Evolutionary conservation across 2,329 filamentous ascomycete genomes (phyloP).

Genomic region (Dactylellina parvicollis): DNA sequence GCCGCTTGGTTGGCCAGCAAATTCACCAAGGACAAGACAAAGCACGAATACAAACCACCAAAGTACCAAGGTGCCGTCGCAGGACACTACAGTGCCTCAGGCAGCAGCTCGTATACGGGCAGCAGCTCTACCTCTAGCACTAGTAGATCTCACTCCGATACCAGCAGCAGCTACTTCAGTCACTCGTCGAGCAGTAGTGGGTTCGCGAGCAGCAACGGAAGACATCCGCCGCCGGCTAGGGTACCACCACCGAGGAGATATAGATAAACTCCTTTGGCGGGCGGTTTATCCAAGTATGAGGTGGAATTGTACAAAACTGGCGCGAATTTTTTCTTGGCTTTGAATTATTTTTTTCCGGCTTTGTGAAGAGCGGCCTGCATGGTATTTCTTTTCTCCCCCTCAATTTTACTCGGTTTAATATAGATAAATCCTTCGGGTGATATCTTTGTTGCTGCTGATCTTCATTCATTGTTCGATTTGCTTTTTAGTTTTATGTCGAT

Average conservation of each 20-base stretch:
- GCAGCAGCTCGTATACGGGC: slow-evolving; percentile 36
- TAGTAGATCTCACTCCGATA: slow-evolving; percentile 35
- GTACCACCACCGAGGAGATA: slow-evolving; percentile 40
- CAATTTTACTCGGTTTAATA: slow-evolving; percentile 7
- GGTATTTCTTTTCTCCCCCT: slow-evolving; percentile 24
- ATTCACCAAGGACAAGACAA: slow-evolving; percentile 33
- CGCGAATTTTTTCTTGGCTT: slow-evolving; percentile 11
- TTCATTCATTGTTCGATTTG: slow-evolving; percentile 9
- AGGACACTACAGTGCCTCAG: slow-evolving; percentile 20
- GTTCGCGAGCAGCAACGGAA: slow-evolving; percentile 44
- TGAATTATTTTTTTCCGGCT: background rate
- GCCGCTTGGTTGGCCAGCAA: slow-evolving; percentile 39
- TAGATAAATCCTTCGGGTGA: slow-evolving; percentile 13
- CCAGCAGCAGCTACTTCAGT: slow-evolving; percentile 49
- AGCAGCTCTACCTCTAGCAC: slow-evolving; percentile 38
- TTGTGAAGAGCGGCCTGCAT: slow-evolving; percentile 17
- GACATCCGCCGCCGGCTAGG: slow-evolving; percentile 39
- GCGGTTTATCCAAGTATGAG: background rate
- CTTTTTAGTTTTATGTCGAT: slow-evolving; percentile 25
- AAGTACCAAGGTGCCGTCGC: slow-evolving; percentile 35
- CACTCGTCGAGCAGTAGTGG: slow-evolving; percentile 54
- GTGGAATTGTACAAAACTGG: slow-evolving; percentile 30
- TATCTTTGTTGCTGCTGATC: slow-evolving; percentile 38
- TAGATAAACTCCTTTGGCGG: slow-evolving; percentile 17
- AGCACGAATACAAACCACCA: slow-evolving; percentile 37